Evolutionary conservation across 2,329 filamentous ascomycete genomes (phyloP).

Genomic region (Ascochyta fabae): DNA sequence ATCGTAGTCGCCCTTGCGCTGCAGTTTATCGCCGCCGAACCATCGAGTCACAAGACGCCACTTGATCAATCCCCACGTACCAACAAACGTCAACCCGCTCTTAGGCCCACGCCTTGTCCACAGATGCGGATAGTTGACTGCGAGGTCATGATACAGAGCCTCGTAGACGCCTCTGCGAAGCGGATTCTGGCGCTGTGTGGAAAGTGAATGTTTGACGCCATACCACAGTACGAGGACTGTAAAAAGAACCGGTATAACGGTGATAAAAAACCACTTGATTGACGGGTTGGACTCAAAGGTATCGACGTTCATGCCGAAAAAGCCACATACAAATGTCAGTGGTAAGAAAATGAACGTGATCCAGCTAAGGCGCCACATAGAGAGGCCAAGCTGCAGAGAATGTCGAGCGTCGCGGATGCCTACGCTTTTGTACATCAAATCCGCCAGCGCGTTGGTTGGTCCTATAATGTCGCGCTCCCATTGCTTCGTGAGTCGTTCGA

Average conservation of each 20-base stretch:
- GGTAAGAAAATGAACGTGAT: slow-evolving; percentile 79
- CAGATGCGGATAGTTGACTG: slow-evolving; percentile 53
- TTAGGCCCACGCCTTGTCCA: slow-evolving; percentile 59
- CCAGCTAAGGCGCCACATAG: slow-evolving; percentile 65
- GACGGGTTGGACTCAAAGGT: slow-evolving; percentile 42
- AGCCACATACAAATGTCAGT: slow-evolving; percentile 51
- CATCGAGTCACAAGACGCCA: slow-evolving; percentile 57
- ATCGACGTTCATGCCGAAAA: slow-evolving; percentile 19
- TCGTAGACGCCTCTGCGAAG: slow-evolving; percentile 60
- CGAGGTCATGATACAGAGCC: slow-evolving; percentile 56
- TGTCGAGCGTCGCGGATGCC: slow-evolving; percentile 60
- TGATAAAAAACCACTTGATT: slow-evolving; percentile 60
- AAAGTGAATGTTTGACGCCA: slow-evolving; percentile 54
- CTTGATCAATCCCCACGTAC: slow-evolving; percentile 49
- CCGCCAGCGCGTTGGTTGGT: slow-evolving; percentile 58
- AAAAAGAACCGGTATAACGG: slow-evolving; percentile 54
- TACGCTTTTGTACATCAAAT: slow-evolving; percentile 61
- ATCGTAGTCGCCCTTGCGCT: slow-evolving; percentile 40
- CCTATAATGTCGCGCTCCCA: slow-evolving; percentile 59
- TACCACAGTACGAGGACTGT: slow-evolving; percentile 57
- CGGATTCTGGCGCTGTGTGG: slow-evolving; percentile 52
- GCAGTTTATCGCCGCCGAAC: slow-evolving; percentile 54
- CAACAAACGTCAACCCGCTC: slow-evolving; percentile 49
- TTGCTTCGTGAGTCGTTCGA: slow-evolving; percentile 55
- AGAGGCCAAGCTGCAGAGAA: slow-evolving; percentile 56